Conservation (phyloP, 352 stramenopile species). For the Pythium dissotocum region DNA sequence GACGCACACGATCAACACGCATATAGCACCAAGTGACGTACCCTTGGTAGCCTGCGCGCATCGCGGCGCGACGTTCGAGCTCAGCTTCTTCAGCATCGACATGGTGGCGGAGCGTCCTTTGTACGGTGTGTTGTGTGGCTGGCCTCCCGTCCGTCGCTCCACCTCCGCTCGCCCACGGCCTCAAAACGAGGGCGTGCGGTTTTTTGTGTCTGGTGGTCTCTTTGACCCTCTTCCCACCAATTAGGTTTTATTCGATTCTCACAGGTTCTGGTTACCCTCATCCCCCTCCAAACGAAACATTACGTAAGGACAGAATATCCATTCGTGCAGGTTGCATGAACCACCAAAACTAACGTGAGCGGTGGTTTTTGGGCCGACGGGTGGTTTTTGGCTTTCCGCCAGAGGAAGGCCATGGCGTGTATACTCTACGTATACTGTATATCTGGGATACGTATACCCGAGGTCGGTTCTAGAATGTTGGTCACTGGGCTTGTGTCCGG, state of each 20-base stretch:
- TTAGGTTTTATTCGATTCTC: slow-evolving; percentile 26
- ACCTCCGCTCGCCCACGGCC: slow-evolving; percentile 11
- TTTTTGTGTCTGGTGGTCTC: slow-evolving; percentile 27
- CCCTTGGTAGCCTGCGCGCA: slow-evolving; percentile 53
- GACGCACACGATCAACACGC: not conserved
- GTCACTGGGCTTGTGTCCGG: slow-evolving; percentile 12
- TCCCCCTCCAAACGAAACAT: not conserved
- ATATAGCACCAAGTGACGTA: slow-evolving; percentile 19
- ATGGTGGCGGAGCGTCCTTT: slow-evolving; percentile 12
- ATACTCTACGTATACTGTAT: slow-evolving; percentile 14
- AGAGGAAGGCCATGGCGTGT: not conserved
- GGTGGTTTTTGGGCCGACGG: slow-evolving; percentile 17
- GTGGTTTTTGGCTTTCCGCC: slow-evolving; percentile 21
- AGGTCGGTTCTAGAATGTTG: slow-evolving; percentile 19
- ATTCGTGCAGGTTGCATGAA: slow-evolving; percentile 18
- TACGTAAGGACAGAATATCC: slow-evolving; percentile 14
- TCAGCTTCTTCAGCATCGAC: slow-evolving; percentile 82
- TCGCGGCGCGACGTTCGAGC: slow-evolving; percentile 53
- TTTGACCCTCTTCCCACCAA: not conserved
- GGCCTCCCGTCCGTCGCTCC: slow-evolving; percentile 25
- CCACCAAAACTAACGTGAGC: slow-evolving; percentile 23
- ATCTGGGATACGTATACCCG: not conserved
- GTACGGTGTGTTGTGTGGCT: slow-evolving; percentile 22
- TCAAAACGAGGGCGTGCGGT: slow-evolving; percentile 21
- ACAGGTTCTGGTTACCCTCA: not conserved